Conservation (phyloP, 208 protist genomes). For the Acanthamoeba castellanii region DNA sequence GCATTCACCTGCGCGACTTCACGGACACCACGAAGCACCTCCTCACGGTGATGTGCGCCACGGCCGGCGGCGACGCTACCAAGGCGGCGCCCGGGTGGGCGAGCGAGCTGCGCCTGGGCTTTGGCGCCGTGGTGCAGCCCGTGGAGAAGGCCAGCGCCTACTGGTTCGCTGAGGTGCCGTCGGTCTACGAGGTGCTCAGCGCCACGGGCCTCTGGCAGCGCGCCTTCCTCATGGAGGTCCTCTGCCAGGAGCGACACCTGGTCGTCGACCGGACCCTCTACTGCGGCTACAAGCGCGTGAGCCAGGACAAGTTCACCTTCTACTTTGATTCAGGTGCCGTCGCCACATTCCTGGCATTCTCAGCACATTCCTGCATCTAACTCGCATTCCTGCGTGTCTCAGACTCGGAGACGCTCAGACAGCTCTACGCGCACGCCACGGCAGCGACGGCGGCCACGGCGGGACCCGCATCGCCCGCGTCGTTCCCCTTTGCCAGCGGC, state of each 20-base stretch:
- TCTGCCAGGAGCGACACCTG: neutral
- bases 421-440: neutral
- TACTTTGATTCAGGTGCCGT: neutral
- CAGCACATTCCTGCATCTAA: neutral
- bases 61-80: neutral
- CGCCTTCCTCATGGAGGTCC: conserved; percentile 27
- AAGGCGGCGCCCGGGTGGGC: neutral
- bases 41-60: neutral
- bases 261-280: conserved; percentile 6
- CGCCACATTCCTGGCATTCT: neutral
- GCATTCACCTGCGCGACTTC: conserved; percentile 54
- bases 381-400: neutral
- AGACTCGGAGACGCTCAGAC: conserved; percentile 19
- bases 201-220: conserved; percentile 15
- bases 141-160: conserved; percentile 37
- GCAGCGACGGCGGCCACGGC: neutral
- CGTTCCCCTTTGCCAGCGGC: neutral
- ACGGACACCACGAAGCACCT: conserved; percentile 38
- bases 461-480: neutral
- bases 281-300: conserved; percentile 16
- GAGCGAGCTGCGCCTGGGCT: conserved; percentile 19
- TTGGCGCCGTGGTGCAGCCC: neutral
- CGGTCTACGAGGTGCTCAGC: conserved; percentile 7
- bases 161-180: conserved; percentile 24
- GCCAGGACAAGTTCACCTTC: neutral